Evolutionary conservation across 768 basidiomycete genomes (phyloP).

Genomic region (Lepiota venenata): DNA sequence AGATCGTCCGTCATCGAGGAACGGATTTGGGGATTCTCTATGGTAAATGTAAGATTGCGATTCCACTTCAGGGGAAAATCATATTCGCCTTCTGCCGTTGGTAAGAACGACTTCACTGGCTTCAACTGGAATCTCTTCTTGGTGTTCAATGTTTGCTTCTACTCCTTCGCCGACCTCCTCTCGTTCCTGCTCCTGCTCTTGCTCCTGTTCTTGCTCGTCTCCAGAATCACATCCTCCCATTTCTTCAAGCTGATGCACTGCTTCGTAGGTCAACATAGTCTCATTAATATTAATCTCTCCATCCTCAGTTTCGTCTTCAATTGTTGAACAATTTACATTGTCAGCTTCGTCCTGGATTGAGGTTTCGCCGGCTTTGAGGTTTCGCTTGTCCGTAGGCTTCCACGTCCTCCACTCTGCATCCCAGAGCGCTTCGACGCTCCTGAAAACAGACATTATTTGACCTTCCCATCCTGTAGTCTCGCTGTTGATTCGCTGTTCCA

Average conservation of each 20-base stretch:
- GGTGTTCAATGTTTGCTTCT: constrained; percentile 15
- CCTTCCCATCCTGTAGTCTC: constrained; percentile 49
- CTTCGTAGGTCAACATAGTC: neutral
- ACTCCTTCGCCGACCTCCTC: constrained; percentile 22
- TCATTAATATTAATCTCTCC: constrained; percentile 20
- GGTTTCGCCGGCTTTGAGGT: constrained; percentile 13
- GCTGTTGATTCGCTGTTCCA: constrained; percentile 16
- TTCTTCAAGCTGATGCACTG: constrained; percentile 15
- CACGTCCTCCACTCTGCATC: constrained; percentile 55
- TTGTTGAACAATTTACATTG: constrained; percentile 27
- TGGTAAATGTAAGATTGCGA: neutral
- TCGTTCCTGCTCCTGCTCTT: constrained; percentile 16
- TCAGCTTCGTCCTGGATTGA: constrained; percentile 13
- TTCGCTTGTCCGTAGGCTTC: constrained; percentile 36
- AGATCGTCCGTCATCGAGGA: neutral
- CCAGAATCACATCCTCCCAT: constrained; percentile 31
- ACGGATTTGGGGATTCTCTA: constrained; percentile 1
- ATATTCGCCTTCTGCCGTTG: neutral
- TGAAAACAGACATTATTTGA: constrained; percentile 84
- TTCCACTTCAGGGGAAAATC: no score
- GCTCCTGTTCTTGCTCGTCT: constrained; percentile 21
- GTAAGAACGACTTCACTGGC: neutral
- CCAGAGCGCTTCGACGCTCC: constrained; percentile 89
- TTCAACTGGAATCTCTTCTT: constrained; percentile 9
- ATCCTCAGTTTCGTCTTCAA: constrained; percentile 28